phyloP scores from a whole-genome alignment of 2,329 filamentous ascomycete species.

The Tolypocladium capitatum region DNA sequence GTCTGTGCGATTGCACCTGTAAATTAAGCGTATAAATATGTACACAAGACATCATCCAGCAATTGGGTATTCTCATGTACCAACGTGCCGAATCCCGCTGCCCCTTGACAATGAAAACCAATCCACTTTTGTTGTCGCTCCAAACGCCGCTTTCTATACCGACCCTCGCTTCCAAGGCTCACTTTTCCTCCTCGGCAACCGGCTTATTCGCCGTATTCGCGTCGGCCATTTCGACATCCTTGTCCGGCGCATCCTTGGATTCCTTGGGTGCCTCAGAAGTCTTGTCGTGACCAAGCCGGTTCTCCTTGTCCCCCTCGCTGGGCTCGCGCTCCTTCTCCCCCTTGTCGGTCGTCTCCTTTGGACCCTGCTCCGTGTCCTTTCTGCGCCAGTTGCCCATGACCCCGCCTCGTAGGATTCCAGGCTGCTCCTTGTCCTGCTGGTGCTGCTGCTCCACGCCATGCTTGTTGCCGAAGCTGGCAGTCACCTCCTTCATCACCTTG shows the following conservation, averaged over 20 bases:
- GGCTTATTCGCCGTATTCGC: constrained; percentile 2
- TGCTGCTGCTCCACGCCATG: constrained; percentile 9
- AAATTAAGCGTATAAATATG: neutral
- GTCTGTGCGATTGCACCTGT: neutral
- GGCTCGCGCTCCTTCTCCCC: constrained; percentile 14
- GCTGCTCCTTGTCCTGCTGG: constrained; percentile 11
- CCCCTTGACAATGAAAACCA: neutral
- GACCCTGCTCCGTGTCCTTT: constrained; percentile 12
- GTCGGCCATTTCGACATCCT: constrained; percentile 21
- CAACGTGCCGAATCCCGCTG: neutral
- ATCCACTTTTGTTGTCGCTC: neutral
- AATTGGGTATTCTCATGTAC: neutral
- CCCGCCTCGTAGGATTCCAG: constrained; percentile 14
- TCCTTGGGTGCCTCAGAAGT: constrained; percentile 4
- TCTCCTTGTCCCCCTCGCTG: constrained; percentile 35
- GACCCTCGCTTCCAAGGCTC: neutral
- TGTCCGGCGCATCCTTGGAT: constrained; percentile 5
- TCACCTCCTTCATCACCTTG: constrained; percentile 40
- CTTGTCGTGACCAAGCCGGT: constrained; percentile 16
- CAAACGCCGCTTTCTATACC: neutral
- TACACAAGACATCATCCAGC: neutral
- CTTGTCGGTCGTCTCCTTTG: constrained; percentile 12
- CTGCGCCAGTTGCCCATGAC: constrained; percentile 22
- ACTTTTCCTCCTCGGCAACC: constrained; percentile 5
- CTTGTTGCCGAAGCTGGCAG: constrained; percentile 20